Evolutionary conservation across 164 flowering plant genomes (phyloP), one percentile per base, ranked within the genome.

Genomic region (Magnolia sinica): DNA sequence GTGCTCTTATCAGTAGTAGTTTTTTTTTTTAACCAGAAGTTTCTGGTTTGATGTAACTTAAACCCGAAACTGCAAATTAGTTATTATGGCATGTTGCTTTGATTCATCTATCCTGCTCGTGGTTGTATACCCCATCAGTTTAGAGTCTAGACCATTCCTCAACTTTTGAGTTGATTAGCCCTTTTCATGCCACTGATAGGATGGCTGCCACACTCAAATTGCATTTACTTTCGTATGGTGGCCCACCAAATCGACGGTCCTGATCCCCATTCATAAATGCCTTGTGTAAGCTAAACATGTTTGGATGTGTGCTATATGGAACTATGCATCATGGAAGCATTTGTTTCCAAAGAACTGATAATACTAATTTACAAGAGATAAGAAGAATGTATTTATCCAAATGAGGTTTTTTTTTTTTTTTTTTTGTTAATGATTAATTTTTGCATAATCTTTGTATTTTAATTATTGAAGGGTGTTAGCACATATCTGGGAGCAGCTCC

Each of bases 401-500:
- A 18, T 3, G 8, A 37, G 10, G 20, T 45, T 49, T 24, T n/a
- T n/a, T n/a, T n/a, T n/a, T 76, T 49, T 2, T 22, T 55, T 68
- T 49, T 24, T 76, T 49, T 2, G 29, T 55, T 68, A 24, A 27
- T 29, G 27, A 24, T 66, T 58, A 74, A 23, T 19, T 31, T 70
- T 19, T 59, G 72, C 13, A 23, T 72, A n/a, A 74, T 72, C 16
- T 45, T 74, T 74, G 61, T 74, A 45, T 68, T 77, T 55, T 77
- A 9, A 73, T 72, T 20, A 73, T 4, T 86, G 81, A 87, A 96
- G 95, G 98, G 95, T 80, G 83, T 83, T 59, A 90, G 97, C 85
- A 91, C 97, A 59, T 96, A 96, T 82, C 72, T 96, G 78, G 99
- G 98, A 79, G 98, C 96, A 45, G 96, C 95, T 80, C 98, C 98